Base-by-base conservation (phyloP, 768 basidiomycete genomes). In the Artomyces pyxidatus region DNA sequence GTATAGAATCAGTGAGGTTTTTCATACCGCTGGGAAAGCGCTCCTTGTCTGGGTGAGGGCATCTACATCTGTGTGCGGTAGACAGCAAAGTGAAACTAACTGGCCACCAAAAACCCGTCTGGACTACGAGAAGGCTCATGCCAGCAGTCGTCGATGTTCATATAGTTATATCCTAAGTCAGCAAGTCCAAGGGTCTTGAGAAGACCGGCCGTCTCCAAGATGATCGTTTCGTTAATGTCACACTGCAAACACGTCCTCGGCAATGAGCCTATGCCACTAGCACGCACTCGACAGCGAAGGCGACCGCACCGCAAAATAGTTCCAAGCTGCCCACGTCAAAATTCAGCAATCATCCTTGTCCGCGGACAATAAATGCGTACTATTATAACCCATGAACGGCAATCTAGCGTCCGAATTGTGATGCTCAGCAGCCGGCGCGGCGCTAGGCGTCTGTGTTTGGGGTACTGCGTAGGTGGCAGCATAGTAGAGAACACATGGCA, bases 61-160 rank as follows among this genome's bases (percentile, higher is more conserved):
- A 19, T 25, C 30, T 45, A 48, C 21, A 42, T 6, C 8, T 37
- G 16, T 27, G 30, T 32, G 23, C 17, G 37, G 1, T 17, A 22
- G 26, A 29, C n/a, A 22, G 23, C 11, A 12, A 29, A 4, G 43
- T 39, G 2, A n/a, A 23, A 58, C 71, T 28, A 42, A 79, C 81
- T 70, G 27, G 76, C 78, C 42, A 80, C 69, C n/a, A 84, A 75
- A 55, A 78, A 68, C 1, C 81, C 81, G 6, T 59, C 51, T 4
- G 66, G 54, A 48, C 63, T 78, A 29, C 81, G 71, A 39, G 76
- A 57, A 56, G 74, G 81, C 61, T 79, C 75, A 2, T 80, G 74
- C 54, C 80, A 84, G 54, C 81, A 84, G 50, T 83, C 81, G 48
- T 84, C 81, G 23, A 84, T 59, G 47, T 80, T 82, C 48, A 83